Evolutionary conservation across 805 yeast genomes (phyloP).

Genomic region (Cyberlindnera petersonii): DNA sequence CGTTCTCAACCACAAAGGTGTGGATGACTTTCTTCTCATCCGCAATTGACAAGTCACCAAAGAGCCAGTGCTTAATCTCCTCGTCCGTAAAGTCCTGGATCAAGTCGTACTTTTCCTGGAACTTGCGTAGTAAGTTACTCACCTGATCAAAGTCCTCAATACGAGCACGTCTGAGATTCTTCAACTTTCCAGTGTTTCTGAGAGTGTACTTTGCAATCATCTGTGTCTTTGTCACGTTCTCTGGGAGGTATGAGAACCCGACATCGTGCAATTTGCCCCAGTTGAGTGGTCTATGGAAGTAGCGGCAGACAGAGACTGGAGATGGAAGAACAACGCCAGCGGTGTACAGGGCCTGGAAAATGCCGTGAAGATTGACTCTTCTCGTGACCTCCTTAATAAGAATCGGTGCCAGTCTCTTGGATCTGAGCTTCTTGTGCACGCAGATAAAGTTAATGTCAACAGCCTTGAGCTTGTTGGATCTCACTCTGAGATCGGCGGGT

Average conservation of each 20-base stretch:
- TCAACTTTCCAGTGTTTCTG: conserved; percentile 47
- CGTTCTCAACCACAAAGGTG: conserved; percentile 69
- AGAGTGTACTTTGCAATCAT: conserved; percentile 68
- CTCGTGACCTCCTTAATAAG: conserved; percentile 92
- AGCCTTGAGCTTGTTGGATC: conserved; percentile 50
- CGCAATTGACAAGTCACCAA: conserved; percentile 42
- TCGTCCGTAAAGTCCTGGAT: conserved; percentile 63
- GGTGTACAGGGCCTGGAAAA: conserved; percentile 96
- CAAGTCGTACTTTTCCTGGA: conserved; percentile 68
- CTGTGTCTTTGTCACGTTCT: conserved; percentile 59
- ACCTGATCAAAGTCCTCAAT: conserved; percentile 63
- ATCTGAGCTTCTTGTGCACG: conserved; percentile 87
- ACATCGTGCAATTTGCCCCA: conserved; percentile 89
- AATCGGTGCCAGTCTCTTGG: conserved; percentile 93
- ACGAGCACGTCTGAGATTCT: conserved; percentile 51
- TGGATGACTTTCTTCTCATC: conserved; percentile 53
- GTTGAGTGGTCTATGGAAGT: conserved; percentile 89
- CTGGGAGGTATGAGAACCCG: conserved; percentile 82
- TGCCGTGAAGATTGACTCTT: conserved; percentile 74
- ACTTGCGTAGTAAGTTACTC: conserved; percentile 51
- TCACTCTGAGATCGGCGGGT: conserved; percentile 66
- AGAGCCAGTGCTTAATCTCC: conserved; percentile 79
- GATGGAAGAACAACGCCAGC: conserved; percentile 89
- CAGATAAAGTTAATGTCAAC: conserved; percentile 93
- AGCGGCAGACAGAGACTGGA: conserved; percentile 86